Evolutionary conservation across 2,329 filamentous ascomycete species (phyloP).

Genomic region (Penicillium sp.): DNA sequence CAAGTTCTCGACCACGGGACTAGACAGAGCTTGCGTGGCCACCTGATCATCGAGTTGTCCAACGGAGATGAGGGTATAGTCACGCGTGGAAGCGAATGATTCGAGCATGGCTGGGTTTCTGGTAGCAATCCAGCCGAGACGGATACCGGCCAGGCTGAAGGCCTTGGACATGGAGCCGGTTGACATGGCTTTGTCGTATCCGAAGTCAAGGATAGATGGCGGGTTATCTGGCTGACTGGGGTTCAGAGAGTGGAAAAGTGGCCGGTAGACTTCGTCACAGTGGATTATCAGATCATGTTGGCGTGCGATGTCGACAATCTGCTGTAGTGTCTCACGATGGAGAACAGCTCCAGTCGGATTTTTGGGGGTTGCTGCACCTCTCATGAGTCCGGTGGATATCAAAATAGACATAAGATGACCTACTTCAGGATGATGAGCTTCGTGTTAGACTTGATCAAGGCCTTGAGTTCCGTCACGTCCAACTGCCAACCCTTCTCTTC

Average conservation of each 20-base stretch:
- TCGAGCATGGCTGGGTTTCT: conserved; percentile 61
- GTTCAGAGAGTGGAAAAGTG: conserved; percentile 68
- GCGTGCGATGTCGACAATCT: conserved; percentile 65
- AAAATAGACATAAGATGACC: not conserved
- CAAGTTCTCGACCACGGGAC: conserved; percentile 59
- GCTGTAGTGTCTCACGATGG: conserved; percentile 58
- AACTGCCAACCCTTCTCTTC: conserved; percentile 67
- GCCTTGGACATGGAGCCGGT: conserved; percentile 83
- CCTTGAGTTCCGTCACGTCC: conserved; percentile 65
- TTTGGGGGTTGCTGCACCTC: conserved; percentile 67
- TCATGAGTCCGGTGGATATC: not conserved
- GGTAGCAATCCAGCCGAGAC: conserved; percentile 75
- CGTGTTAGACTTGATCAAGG: conserved; percentile 55
- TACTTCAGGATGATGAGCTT: conserved; percentile 64
- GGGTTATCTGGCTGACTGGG: conserved; percentile 50
- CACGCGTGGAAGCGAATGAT: conserved; percentile 62
- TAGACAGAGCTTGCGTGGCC: conserved; percentile 68
- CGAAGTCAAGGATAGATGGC: conserved; percentile 68
- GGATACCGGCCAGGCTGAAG: conserved; percentile 74
- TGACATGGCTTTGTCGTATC: conserved; percentile 66
- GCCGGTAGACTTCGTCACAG: conserved; percentile 79
- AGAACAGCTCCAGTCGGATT: conserved; percentile 77
- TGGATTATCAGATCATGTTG: conserved; percentile 66
- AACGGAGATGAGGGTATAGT: conserved; percentile 80
- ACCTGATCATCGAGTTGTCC: conserved; percentile 71